These are phyloP conservation scores for Pythium sukuiense DNA, from an alignment of 352 stramenopile species.

Conservation along the genomic window DNA sequence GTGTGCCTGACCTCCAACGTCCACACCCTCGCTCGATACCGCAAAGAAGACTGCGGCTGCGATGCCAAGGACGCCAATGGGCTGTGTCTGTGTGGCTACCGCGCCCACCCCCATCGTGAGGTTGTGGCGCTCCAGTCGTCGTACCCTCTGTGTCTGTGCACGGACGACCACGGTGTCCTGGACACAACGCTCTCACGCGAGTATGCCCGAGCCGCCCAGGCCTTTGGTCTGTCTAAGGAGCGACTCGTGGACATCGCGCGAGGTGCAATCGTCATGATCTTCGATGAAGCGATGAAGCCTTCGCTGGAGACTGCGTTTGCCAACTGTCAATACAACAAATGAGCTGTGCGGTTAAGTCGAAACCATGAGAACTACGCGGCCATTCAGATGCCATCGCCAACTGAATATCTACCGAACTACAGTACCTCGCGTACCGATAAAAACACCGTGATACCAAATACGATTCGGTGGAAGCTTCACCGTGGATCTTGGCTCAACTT, in stretches of 20 bases:
- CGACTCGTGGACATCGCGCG: conserved; percentile 46
- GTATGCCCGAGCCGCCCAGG: conserved; percentile 74
- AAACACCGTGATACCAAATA: too few relatives aligned
- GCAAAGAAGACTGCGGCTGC: conserved; percentile 35
- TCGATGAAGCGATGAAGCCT: conserved; percentile 42
- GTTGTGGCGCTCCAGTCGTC: conserved; percentile 44
- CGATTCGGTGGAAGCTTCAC: too few relatives aligned
- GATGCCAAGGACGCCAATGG: conserved; percentile 41
- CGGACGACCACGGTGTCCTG: conserved; percentile 93
- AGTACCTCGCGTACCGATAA: too few relatives aligned
- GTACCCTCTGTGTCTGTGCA: conserved; percentile 91
- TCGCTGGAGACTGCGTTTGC: conserved; percentile 32
- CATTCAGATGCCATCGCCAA: too few relatives aligned
- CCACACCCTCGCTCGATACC: conserved; percentile 89
- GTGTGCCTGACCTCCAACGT: conserved; percentile 94
- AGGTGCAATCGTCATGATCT: conserved; percentile 56
- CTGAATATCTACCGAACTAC: too few relatives aligned
- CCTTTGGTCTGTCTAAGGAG: conserved; percentile 64
- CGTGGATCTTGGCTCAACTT: too few relatives aligned
- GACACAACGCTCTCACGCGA: conserved; percentile 89
- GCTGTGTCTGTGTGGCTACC: conserved; percentile 67
- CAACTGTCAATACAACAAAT: conserved; percentile 13
- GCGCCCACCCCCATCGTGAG: conserved; percentile 77
- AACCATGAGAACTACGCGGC: too few relatives aligned
- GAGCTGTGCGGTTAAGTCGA: background rate